Conservation (phyloP, 768 basidiomycete species). For the Mycena olivaceomarginata region DNA sequence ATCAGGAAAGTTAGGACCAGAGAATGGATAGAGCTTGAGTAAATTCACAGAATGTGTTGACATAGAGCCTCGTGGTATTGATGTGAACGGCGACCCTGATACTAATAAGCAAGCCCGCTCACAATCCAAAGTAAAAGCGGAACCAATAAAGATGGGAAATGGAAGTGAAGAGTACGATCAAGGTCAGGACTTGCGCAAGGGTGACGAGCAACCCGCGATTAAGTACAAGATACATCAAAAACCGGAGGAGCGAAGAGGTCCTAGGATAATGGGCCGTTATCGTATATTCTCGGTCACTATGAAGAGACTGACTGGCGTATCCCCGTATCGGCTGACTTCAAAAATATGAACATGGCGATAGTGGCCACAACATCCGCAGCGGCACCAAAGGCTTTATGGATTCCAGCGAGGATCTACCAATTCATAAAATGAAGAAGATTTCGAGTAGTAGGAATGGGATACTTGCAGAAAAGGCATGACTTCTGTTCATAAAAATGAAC, state of each 20-base stretch:
- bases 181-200: not conserved
- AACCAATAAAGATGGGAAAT: not conserved
- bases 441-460: not conserved
- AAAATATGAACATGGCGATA: not conserved
- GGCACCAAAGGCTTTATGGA: not conserved
- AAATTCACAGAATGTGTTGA: slow-evolving; percentile 5
- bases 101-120: not conserved
- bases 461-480: not conserved
- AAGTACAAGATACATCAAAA: not conserved
- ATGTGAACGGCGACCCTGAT: slow-evolving; percentile 2
- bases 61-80: slow-evolving; percentile 2
- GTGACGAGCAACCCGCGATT: not conserved
- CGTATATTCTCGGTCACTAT: not conserved
- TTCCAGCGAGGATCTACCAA: not conserved
- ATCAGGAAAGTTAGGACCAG: not conserved
- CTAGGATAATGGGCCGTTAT: not conserved
- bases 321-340: not conserved
- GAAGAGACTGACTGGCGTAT: not conserved
- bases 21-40: not conserved
- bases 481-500: slow-evolving; percentile 6
- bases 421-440: not conserved
- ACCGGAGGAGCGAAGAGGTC: not conserved
- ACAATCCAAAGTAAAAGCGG: not conserved
- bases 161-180: not conserved
- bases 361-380: not conserved